Percentiles rank a stretch among this genome's conserved stretches.
Conservation (phyloP, 768 basidiomycete genomes). For the Naganishia kalamii region DNA sequence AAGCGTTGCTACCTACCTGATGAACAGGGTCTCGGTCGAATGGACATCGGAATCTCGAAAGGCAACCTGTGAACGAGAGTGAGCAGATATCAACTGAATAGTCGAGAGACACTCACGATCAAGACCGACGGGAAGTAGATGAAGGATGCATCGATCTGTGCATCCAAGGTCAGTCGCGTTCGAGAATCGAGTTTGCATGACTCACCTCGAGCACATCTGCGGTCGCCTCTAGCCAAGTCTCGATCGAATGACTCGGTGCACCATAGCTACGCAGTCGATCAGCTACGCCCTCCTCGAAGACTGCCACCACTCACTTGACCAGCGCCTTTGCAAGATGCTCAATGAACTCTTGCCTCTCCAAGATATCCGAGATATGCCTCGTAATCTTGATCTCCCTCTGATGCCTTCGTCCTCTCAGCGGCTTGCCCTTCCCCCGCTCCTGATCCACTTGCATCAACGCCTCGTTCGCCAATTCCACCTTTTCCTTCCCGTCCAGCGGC, state of each 20-base stretch:
- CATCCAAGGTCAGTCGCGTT: background rate
- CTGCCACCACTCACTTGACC: slow-evolving; percentile 31
- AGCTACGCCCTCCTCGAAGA: background rate
- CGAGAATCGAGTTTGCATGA: background rate
- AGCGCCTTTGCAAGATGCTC: slow-evolving; percentile 37
- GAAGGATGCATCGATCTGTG: slow-evolving; percentile 39
- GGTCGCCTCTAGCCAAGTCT: slow-evolving; percentile 39
- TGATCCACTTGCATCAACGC: slow-evolving; percentile 26
- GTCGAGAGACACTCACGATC: slow-evolving; percentile 19
- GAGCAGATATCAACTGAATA: background rate
- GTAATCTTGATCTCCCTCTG: slow-evolving; percentile 38
- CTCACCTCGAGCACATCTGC: slow-evolving; percentile 33
- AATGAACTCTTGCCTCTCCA: slow-evolving; percentile 39
- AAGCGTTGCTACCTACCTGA: slow-evolving; percentile 11
- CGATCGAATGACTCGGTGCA: slow-evolving; percentile 41
- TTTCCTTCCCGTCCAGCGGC: slow-evolving; percentile 13
- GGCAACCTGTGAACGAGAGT: slow-evolving; percentile 20
- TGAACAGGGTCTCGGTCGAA: slow-evolving; percentile 42
- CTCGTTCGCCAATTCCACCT: slow-evolving; percentile 6
- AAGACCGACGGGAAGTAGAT: slow-evolving; percentile 43
- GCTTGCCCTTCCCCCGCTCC: slow-evolving; percentile 21
- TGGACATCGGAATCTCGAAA: slow-evolving; percentile 41
- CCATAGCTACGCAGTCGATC: slow-evolving; percentile 27
- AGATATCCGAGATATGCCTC: slow-evolving; percentile 32
- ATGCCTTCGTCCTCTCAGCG: slow-evolving; percentile 30